Evolutionary conservation across 2,329 filamentous ascomycete genomes (phyloP).

Genomic region (Sporothrix pseudoabietina): DNA sequence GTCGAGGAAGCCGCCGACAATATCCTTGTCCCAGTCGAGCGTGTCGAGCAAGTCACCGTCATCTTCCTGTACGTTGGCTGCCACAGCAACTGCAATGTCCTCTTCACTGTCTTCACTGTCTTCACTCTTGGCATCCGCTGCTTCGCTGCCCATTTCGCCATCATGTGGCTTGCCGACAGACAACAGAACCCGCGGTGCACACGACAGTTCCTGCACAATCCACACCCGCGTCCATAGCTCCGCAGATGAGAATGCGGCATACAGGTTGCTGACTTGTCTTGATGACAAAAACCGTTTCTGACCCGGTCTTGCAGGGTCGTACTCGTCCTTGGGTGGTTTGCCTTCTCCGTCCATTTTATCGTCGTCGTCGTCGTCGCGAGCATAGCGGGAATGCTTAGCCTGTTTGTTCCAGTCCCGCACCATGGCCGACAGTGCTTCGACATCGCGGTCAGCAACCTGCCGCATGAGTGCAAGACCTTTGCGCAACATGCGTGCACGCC

Average conservation of each 20-base stretch:
- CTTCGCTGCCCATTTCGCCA: not conserved
- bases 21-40: constrained; percentile 29
- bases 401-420: constrained; percentile 15
- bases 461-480: constrained; percentile 25
- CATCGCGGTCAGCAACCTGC: constrained; percentile 13
- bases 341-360: not conserved
- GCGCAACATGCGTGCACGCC: not conserved
- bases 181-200: constrained; percentile 25
- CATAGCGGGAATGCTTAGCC: no score
- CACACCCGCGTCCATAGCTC: constrained; percentile 32
- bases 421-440: constrained; percentile 14
- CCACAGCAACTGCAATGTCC: not conserved
- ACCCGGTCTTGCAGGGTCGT: not conserved
- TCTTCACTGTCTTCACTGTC: not conserved
- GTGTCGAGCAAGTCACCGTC: not conserved
- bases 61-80: not conserved
- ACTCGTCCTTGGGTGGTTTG: not conserved
- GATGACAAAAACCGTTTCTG: not conserved
- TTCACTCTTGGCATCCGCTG: not conserved
- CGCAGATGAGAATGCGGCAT: not conserved
- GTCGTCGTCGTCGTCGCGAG: not conserved
- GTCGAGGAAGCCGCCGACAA: constrained; percentile 27
- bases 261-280: not conserved
- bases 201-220: constrained; percentile 33
- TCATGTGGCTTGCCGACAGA: not conserved